Base-by-base conservation (phyloP, 805 yeast species). In the Helenozyma baotianmanensis region DNA sequence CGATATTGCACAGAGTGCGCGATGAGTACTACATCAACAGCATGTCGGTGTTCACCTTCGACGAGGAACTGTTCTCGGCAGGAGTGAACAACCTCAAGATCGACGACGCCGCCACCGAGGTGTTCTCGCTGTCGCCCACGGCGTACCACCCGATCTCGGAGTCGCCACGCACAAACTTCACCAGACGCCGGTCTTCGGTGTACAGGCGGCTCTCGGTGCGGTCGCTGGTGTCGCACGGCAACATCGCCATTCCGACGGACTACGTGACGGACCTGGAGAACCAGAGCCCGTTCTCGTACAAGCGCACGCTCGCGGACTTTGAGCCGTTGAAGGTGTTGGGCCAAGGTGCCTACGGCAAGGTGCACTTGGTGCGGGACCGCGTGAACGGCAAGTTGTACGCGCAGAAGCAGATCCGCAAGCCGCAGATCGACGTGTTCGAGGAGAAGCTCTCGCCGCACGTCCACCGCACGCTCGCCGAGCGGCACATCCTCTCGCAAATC, bases 261-360 rank as follows among this genome's bases (percentile, higher is more conserved):
- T 43, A 40, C 21, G 43, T 40, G 25, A 39, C 25, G 24, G 27
- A 21, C 4, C 35, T 36, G 13, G 35, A 36, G 12, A 21, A 29
- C 6, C 39, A 33, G 11, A n/a, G 31, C 7, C 21, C 14, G 5
- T 23, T 18, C 17, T 43, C 27, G 6, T 25, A 32, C 27, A 48
- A 51, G 40, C 61, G 64, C 14, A 50, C 48, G 30, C 48, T 64
- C 21, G 41, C 54, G 2, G 72, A 66, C 42, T 66, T 66, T 35
- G 64, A 58, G 34, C 69, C 70, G 6, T 50, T 66, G 25, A 64
- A 60, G 44, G 72, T 66, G 6, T 47, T 66, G 33, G 72, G 72
- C 14, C 58, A 55, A 40, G 72, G 72, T 4, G 58, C 68, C 10
- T 66, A 62, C 40, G 72, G 72, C 3, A 66, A 66, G 32, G 72